Conservation (phyloP, 345 rosid genomes). For the Sonneratia caseolaris region DNA sequence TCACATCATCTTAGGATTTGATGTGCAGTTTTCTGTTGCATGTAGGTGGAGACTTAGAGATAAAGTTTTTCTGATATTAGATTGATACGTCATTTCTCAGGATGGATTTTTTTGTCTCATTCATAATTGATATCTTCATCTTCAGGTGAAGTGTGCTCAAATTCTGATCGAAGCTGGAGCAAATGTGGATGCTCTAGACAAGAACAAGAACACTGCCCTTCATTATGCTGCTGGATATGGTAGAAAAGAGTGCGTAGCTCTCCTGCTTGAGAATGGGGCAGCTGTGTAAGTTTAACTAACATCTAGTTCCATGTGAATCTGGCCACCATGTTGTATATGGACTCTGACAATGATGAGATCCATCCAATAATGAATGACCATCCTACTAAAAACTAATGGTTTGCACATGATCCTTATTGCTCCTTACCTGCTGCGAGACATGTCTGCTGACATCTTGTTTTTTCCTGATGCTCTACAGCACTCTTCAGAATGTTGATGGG, state of each 20-base stretch:
- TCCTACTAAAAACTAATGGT: not conserved
- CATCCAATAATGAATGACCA: not conserved
- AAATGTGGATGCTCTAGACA: conserved; percentile 83
- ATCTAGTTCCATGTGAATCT: too few species aligned
- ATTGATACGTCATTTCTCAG: too few species aligned
- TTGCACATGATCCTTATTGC: not conserved
- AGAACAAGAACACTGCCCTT: conserved; percentile 91
- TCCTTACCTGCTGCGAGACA: too few species aligned
- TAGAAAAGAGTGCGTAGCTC: conserved; percentile 88
- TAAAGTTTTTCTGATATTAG: too few species aligned
- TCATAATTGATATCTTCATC: not conserved
- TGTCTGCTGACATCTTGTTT: not conserved
- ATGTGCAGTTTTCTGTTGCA: not conserved
- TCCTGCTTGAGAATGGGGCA: conserved; percentile 82
- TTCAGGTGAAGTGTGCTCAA: conserved; percentile 78
- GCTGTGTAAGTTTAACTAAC: conserved; percentile 56
- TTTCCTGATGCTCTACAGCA: conserved; percentile 28
- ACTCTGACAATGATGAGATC: too few species aligned
- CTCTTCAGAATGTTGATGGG: conserved; percentile 91
- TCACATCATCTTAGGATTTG: not conserved
- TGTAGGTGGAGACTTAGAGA: not conserved
- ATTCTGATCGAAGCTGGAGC: conserved; percentile 86
- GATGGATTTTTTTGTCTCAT: not conserved
- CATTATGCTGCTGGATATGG: conserved; percentile 99
- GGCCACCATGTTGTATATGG: too few species aligned